Evolutionary conservation across 345 rosid genomes (phyloP).

Genomic region (Salix purpurea): DNA sequence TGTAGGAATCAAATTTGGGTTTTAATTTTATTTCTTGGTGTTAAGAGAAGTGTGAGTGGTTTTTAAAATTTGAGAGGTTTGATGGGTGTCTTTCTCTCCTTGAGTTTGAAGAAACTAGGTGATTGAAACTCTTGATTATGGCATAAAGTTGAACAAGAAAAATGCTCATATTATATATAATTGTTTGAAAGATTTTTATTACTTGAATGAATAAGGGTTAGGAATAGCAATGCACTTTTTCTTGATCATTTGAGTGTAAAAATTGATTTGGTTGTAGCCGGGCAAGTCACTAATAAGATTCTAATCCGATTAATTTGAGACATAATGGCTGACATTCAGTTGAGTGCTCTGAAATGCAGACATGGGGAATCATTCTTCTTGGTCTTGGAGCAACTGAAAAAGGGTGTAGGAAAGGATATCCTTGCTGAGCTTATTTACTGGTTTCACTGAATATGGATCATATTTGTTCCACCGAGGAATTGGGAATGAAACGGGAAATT

Average conservation of each 20-base stretch:
- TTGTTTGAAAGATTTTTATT: not conserved
- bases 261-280: not conserved
- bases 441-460: not conserved
- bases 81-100: not conserved
- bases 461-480: not conserved
- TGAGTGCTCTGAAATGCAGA: too few relatives aligned
- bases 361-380: not conserved
- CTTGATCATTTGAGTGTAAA: not conserved
- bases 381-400: not conserved
- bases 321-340: not conserved
- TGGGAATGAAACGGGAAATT: not conserved
- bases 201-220: not conserved
- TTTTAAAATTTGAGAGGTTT: not conserved
- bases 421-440: not conserved
- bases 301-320: not conserved
- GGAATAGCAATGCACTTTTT: not conserved
- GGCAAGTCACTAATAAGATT: not conserved
- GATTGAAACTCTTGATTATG: not conserved
- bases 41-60: not conserved
- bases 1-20: too few relatives aligned
- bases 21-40: too few relatives aligned
- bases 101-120: not conserved
- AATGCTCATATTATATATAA: not conserved
- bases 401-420: not conserved
- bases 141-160: not conserved